Percentiles rank a stretch among this genome's conserved stretches.
Conservation (phyloP, 140 eudicot species). For the Erigeron philadelphicus region DNA sequence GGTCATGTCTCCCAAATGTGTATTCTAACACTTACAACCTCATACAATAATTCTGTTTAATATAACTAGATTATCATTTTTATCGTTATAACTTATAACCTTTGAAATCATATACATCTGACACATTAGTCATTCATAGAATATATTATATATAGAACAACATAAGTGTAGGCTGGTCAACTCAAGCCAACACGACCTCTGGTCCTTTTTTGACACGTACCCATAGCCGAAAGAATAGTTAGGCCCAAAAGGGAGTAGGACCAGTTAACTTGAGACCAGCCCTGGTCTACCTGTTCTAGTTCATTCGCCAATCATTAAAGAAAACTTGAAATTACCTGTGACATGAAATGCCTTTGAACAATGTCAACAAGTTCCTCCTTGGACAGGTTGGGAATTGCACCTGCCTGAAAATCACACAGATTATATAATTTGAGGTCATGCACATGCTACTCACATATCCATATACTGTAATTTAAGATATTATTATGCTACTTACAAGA, state of each 20-base stretch:
- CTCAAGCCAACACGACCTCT: neutral
- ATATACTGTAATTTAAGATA: neutral
- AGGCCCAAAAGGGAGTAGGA: neutral
- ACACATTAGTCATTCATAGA: neutral
- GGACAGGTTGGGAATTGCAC: slow-evolving; percentile 61
- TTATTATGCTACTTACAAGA: slow-evolving; percentile 53
- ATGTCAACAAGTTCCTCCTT: slow-evolving; percentile 77
- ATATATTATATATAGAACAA: neutral
- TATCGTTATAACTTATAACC: neutral
- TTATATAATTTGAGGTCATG: neutral
- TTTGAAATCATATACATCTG: neutral
- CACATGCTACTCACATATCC: neutral
- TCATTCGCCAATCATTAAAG: neutral
- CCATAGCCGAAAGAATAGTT: too few relatives aligned
- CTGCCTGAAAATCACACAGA: slow-evolving; percentile 40
- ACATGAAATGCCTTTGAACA: slow-evolving; percentile 83
- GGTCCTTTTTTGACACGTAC: too few relatives aligned
- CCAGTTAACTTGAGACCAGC: neutral
- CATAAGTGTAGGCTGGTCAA: neutral
- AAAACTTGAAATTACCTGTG: slow-evolving; percentile 43
- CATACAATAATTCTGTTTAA: neutral
- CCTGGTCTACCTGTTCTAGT: neutral
- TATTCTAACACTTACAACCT: neutral
- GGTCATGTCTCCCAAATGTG: neutral
- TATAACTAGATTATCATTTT: neutral